Evolutionary conservation across 371 early-diverging fungal genomes (phyloP).

Genomic region (Syncephalis fuscata): DNA sequence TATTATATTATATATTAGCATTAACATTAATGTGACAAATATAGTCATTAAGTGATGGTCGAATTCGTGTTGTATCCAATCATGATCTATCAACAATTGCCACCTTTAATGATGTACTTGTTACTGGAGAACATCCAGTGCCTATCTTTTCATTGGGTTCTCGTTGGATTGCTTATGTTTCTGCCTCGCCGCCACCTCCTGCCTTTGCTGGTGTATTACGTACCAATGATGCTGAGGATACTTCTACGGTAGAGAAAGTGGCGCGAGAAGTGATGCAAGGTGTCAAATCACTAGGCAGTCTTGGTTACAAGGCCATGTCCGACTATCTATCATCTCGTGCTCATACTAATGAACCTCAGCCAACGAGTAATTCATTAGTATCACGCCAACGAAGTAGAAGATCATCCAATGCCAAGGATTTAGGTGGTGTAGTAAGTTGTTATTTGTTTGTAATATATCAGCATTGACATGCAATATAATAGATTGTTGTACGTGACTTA

Average conservation of each 20-base stretch:
- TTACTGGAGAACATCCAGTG: slow-evolving; percentile 14
- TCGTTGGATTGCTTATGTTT: slow-evolving; percentile 45
- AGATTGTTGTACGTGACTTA: neutral
- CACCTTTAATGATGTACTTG: slow-evolving; percentile 25
- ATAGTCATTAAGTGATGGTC: slow-evolving; percentile 15
- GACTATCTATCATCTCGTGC: neutral
- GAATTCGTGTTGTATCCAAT: slow-evolving; percentile 21
- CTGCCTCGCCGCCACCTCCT: slow-evolving; percentile 16
- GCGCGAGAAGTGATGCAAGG: slow-evolving; percentile 56
- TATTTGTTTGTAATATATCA: no score
- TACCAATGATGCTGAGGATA: neutral
- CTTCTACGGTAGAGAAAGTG: slow-evolving; percentile 14
- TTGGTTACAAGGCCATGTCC: neutral
- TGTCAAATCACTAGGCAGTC: slow-evolving; percentile 40
- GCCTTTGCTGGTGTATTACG: neutral
- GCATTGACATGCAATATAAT: no score
- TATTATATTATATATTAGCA: neutral
- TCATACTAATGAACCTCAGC: no score
- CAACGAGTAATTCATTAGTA: no score
- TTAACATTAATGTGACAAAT: neutral
- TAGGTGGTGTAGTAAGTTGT: no score
- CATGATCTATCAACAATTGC: slow-evolving; percentile 11
- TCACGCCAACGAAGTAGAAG: no score
- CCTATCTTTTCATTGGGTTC: slow-evolving; percentile 39
- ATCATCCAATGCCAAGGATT: no score